These are phyloP conservation scores for Nigrospora oryzae DNA, from an alignment of 2,329 filamentous ascomycete genomes.

Conservation along the genomic window DNA sequence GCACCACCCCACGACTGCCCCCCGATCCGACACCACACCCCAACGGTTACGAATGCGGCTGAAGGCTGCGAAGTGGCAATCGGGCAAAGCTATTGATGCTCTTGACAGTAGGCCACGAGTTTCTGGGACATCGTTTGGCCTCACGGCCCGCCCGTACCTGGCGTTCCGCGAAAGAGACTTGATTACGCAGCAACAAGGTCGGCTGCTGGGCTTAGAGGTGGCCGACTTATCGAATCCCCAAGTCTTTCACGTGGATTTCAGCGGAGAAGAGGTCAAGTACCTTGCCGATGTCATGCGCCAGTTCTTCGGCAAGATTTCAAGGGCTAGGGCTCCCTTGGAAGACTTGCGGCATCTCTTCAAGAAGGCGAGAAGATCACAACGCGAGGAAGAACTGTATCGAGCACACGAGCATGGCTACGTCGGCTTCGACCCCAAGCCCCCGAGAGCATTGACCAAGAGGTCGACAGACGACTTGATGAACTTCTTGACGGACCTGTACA, in stretches of 20 bases:
- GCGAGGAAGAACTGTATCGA: constrained; percentile 8
- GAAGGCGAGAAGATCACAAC: constrained; percentile 8
- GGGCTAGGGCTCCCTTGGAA: constrained; percentile 1
- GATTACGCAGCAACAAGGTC: constrained; percentile 7
- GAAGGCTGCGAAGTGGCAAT: constrained; percentile 19
- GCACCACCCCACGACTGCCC: no score
- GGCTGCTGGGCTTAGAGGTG: constrained; percentile 4
- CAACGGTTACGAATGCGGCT: constrained; percentile 12
- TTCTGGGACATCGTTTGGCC: constrained; percentile 10
- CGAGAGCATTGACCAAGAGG: constrained; percentile 13
- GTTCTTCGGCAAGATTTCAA: constrained; percentile 9
- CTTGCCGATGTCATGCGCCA: constrained; percentile 14
- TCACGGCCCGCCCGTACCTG: constrained; percentile 15
- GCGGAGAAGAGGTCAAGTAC: constrained; percentile 13
- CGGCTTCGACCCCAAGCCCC: constrained; percentile 9
- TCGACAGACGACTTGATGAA: constrained; percentile 22
- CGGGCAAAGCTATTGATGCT: constrained; percentile 11
- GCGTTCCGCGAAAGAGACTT: constrained; percentile 8
- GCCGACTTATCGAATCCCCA: constrained; percentile 5
- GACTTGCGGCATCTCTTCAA: constrained; percentile 20
- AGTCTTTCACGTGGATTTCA: constrained; percentile 20
- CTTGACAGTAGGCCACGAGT: background rate
- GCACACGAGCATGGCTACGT: constrained; percentile 11
- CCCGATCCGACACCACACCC: constrained; percentile 2
- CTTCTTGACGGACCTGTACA: constrained; percentile 26